Evolutionary conservation across 768 basidiomycete species (phyloP), one percentile per base, ranked within the genome.

Genomic region (Boletus bicolor): DNA sequence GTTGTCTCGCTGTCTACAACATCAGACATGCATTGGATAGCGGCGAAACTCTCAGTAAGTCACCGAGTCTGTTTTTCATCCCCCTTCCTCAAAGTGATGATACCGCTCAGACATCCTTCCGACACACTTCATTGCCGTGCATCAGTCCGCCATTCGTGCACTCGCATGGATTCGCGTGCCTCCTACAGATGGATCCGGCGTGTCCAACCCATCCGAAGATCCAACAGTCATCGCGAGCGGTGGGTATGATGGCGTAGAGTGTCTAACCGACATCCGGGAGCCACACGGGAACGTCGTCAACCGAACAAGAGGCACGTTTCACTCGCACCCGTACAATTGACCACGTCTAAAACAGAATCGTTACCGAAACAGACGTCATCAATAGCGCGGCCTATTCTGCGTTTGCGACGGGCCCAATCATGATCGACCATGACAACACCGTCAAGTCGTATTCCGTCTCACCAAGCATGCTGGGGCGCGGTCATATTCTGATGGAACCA

Each of bases 371-470:
- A 92, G 91, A 91, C 67, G 84, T 89, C 7, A 84, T 89, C 51
- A 86, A 82, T 47, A 71, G 82, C 4, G 77, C 90, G 56, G 73
- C 81, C 0, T 94, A 81, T 70, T 87, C 86, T 9, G 72, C 84
- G 5, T 89, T 82, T 62, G 76, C 78, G 28, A 87, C 87, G 8
- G 85, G 87, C 0, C 82, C 83, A 1, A 78, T 91, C 32, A 86
- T 85, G n/a, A 83, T 87, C 56, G 93, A 95, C 64, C 85, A 87
- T 56, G 93, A 95, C 55, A 89, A 89, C 62, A 81, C 80, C 4
- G 79, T 93, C 51, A 93, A 93, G 67, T 81, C 79, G 3, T 87
- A 86, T 65, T 86, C 86, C 7, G 73, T 87, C 0, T 83, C 85
- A 8, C 86, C 91, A 3, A 81, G 78, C 56, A 85, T 87, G 79